phyloP scores from a whole-genome alignment of 2,329 filamentous ascomycete genomes.

The Camillea tinctor region DNA sequence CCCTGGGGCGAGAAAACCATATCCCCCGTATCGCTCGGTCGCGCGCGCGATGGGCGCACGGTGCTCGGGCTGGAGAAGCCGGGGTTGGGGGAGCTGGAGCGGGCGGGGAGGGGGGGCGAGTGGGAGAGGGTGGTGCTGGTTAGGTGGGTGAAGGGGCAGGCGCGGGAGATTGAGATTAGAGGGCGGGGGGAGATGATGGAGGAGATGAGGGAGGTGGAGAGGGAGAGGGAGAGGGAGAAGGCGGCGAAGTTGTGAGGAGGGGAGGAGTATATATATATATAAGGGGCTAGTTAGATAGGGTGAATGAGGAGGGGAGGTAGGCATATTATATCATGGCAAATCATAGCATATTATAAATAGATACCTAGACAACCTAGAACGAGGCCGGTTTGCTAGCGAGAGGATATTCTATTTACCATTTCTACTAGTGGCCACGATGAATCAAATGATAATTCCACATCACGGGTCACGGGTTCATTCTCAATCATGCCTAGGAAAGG shows the following conservation, averaged over 20 bases:
- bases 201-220: conserved; percentile 40
- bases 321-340: too few species aligned
- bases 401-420: too few species aligned
- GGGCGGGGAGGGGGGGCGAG: conserved; percentile 51
- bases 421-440: too few species aligned
- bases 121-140: conserved; percentile 59
- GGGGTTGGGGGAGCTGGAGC: conserved; percentile 50
- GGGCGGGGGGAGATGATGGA: conserved; percentile 47
- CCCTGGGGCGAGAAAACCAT: conserved; percentile 63
- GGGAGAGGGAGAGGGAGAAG: conserved; percentile 5
- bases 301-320: too few species aligned
- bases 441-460: too few species aligned
- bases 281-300: too few species aligned
- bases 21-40: conserved; percentile 49
- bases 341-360: too few species aligned
- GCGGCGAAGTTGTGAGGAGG: neutral
- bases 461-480: too few species aligned
- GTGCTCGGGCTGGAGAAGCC: conserved; percentile 59
- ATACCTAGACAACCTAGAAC: too few species aligned
- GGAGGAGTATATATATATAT: too few species aligned
- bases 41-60: conserved; percentile 41
- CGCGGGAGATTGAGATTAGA: conserved; percentile 53
- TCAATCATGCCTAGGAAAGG: too few species aligned
- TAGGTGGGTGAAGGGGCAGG: conserved; percentile 50
- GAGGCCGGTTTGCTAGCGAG: too few species aligned